Evolutionary conservation across 1,284 basidiomycete genomes (phyloP).

Genomic region (Wallemia hederae): DNA sequence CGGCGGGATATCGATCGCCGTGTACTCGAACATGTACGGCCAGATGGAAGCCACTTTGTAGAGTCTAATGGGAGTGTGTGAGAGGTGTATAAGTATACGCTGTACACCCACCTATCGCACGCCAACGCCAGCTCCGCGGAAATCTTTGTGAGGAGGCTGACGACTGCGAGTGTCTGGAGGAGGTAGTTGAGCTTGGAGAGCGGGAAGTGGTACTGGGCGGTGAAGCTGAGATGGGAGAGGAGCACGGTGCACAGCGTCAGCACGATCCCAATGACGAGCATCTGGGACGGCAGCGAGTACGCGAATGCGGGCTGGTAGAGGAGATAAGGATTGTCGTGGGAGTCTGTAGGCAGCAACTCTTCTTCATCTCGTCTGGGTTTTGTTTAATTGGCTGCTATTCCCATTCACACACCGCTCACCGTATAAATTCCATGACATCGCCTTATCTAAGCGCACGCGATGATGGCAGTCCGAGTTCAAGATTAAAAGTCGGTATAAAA

Average conservation of each 20-base stretch:
- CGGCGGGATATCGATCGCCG: constrained; percentile 26
- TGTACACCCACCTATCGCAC: constrained; percentile 24
- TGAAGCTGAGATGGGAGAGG: constrained; percentile 73
- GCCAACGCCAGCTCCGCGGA: constrained; percentile 40
- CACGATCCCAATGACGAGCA: constrained; percentile 59
- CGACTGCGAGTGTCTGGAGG: constrained; percentile 55
- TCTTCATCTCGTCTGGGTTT: neutral
- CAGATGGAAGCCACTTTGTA: constrained; percentile 36
- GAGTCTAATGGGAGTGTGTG: neutral
- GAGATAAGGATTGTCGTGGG: neutral
- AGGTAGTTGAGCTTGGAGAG: constrained; percentile 72
- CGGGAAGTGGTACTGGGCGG: constrained; percentile 82
- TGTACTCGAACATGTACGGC: constrained; percentile 86
- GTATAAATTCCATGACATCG: neutral
- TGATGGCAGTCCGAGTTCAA: neutral
- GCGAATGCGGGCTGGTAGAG: constrained; percentile 19
- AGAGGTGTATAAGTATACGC: neutral
- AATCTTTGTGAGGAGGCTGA: constrained; percentile 43
- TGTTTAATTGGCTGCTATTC: neutral
- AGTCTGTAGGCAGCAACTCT: neutral
- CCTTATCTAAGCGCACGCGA: neutral
- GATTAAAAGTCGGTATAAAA: neutral
- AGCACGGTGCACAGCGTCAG: constrained; percentile 65
- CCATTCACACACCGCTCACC: neutral
- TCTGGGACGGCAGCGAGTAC: constrained; percentile 67